Evolutionary conservation across 2,329 filamentous ascomycete genomes (phyloP).

Genomic region (Sporothrix sp.): DNA sequence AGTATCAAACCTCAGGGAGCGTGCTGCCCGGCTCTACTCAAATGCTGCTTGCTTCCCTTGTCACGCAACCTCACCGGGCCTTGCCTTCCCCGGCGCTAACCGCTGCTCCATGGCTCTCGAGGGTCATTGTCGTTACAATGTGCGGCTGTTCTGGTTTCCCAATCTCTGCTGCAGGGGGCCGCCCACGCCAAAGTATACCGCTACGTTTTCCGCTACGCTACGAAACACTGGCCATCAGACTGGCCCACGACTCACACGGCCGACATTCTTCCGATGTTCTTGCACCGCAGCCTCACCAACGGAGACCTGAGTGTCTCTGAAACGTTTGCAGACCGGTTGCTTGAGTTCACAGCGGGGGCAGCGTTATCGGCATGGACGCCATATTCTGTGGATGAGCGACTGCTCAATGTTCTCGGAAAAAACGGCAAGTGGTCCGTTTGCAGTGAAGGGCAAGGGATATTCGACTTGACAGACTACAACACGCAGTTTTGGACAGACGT

Average conservation of each 20-base stretch:
- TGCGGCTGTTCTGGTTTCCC: background rate
- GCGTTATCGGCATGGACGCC: background rate
- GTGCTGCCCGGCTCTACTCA: background rate
- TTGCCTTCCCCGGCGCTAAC: background rate
- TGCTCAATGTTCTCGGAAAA: background rate
- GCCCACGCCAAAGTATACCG: background rate
- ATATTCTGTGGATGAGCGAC: background rate
- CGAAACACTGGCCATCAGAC: background rate
- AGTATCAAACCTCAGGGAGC: background rate
- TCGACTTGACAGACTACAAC: background rate
- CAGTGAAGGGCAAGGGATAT: background rate
- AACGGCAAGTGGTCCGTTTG: background rate
- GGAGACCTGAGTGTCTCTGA: background rate
- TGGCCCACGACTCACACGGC: conserved; percentile 8
- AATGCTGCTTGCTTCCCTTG: background rate
- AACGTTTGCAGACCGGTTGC: background rate
- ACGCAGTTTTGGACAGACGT: conserved; percentile 6
- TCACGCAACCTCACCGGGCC: background rate
- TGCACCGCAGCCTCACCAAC: background rate
- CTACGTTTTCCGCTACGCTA: conserved; percentile 1
- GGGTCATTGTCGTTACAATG: conserved; percentile 8
- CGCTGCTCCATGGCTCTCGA: conserved; percentile 2
- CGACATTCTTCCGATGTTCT: conserved; percentile 3
- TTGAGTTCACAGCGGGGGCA: background rate
- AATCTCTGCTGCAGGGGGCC: background rate